Percentiles rank a stretch among this genome's conserved stretches.
Evolutionary conservation across 2,329 filamentous ascomycete genomes (phyloP).

Genomic region (Alternaria gansuensis): DNA sequence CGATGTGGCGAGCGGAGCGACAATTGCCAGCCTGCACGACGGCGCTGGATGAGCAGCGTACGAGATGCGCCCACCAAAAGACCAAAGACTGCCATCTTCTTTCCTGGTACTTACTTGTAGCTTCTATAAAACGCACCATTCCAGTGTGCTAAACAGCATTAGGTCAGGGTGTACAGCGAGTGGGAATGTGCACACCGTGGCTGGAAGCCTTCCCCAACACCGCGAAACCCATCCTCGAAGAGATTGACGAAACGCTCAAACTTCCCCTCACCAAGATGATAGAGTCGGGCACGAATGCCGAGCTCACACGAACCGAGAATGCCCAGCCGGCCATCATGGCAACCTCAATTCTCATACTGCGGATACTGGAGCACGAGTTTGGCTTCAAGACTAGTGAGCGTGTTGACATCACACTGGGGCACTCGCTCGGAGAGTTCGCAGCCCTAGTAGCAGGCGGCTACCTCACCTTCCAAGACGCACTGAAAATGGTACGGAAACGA

Average conservation of each 20-base stretch:
- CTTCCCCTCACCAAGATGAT: conserved; percentile 81
- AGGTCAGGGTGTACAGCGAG: conserved; percentile 90
- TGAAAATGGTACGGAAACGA: conserved; percentile 77
- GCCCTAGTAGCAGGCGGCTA: conserved; percentile 87
- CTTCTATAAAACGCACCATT: background rate
- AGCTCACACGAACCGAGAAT: conserved; percentile 82
- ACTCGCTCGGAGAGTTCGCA: conserved; percentile 92
- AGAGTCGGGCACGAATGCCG: conserved; percentile 77
- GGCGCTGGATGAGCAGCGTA: conserved; percentile 47
- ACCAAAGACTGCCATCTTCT: conserved; percentile 53
- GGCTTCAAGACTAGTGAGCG: conserved; percentile 74
- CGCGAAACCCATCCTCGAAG: conserved; percentile 77
- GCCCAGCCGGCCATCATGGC: conserved; percentile 97
- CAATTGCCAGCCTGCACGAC: conserved; percentile 13
- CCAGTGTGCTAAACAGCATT: conserved; percentile 24
- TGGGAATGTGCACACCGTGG: conserved; percentile 89
- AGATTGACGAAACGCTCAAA: conserved; percentile 81
- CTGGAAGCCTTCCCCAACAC: conserved; percentile 84
- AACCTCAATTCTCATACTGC: conserved; percentile 87
- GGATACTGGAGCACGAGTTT: conserved; percentile 86
- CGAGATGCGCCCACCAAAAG: conserved; percentile 33
- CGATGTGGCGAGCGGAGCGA: conserved; percentile 29
- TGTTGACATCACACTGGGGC: conserved; percentile 84
- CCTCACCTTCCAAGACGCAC: conserved; percentile 77
- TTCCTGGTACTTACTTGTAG: conserved; percentile 42